phyloP scores from a whole-genome alignment of 495 filamentous ascomycete genomes.

The Hyphodiscus hymeniophilus region DNA sequence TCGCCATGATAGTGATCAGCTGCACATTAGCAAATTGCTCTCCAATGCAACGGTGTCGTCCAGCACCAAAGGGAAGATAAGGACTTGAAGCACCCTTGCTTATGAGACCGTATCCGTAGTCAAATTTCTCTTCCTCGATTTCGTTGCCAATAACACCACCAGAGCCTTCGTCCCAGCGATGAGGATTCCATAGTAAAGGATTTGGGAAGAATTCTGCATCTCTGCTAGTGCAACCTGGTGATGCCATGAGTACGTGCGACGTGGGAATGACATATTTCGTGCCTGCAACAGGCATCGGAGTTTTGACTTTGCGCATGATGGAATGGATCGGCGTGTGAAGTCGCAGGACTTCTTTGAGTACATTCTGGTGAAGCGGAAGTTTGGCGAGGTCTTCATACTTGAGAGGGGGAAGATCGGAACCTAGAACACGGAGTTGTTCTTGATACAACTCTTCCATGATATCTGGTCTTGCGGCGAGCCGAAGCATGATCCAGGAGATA shows the following conservation, averaged over 20 bases:
- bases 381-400: constrained; percentile 59
- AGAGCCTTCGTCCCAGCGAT: constrained; percentile 65
- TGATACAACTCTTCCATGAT: constrained; percentile 68
- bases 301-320: constrained; percentile 78
- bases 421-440: constrained; percentile 60
- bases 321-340: constrained; percentile 78
- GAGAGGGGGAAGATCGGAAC: constrained; percentile 53
- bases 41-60: constrained; percentile 89
- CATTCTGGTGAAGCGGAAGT: constrained; percentile 58
- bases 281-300: constrained; percentile 67
- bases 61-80: constrained; percentile 92
- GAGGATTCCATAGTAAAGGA: constrained; percentile 74
- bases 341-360: constrained; percentile 75
- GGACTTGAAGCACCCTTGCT: constrained; percentile 80
- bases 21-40: constrained; percentile 97
- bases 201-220: constrained; percentile 72
- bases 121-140: constrained; percentile 66
- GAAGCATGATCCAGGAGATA: constrained; percentile 72
- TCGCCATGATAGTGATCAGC: constrained; percentile 75
- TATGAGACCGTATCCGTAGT: constrained; percentile 92
- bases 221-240: constrained; percentile 67
- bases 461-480: constrained; percentile 63
- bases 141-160: constrained; percentile 38
- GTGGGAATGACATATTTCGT: constrained; percentile 73
- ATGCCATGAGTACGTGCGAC: constrained; percentile 67